Evolutionary conservation across 139 green algal genomes (phyloP), one percentile per base, ranked within the genome.

Genomic region (Pleodorina starrii): DNA sequence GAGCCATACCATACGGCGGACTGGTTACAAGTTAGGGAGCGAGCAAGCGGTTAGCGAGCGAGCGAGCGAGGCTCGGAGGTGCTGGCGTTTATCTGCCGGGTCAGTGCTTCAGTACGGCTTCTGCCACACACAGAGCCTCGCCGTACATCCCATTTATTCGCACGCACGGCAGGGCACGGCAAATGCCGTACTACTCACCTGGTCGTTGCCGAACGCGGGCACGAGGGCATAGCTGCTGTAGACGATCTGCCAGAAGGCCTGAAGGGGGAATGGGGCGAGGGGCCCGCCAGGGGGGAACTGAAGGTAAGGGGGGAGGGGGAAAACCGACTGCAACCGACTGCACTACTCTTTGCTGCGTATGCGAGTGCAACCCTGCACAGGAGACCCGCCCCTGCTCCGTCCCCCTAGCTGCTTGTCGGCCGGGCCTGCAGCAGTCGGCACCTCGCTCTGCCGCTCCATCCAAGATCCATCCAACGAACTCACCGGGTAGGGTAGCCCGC

Each of bases 171-270:
- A 66, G 2, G 3, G 9, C 29, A 66, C 5, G 54, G 54, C 5
- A 9, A 66, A 66, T 77, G 63, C 32, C 63, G 32, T 77, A 48
- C 74, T 2, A 44, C 74, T 16, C 4, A 63, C 74, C 74, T 63
- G 74, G 46, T 57, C 57, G 54, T 73, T 75, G 4, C 79, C 79
- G 25, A 86, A 86, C 17, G 57, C 57, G 10, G 79, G 79, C 7
- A 86, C 10, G 6, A 86, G 79, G 5, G 79, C 79, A 36, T 75
- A 86, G 27, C 57, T 75, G 32, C 1, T 50, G 57, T 75, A 50
- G 3, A 86, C 44, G 25, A 11, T 68, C 38, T 86, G 38, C 79
- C 79, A 86, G 57, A 75, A 86, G 5, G 0, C 79, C 79, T 86
- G 77, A 25, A 32, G 54, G 21, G 7, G 3, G 54, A 12, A n/a